Percentiles rank a stretch among this genome's conserved stretches.
phyloP scores from a whole-genome alignment of 2,329 filamentous ascomycete species.

The Beauveria medogensis region DNA sequence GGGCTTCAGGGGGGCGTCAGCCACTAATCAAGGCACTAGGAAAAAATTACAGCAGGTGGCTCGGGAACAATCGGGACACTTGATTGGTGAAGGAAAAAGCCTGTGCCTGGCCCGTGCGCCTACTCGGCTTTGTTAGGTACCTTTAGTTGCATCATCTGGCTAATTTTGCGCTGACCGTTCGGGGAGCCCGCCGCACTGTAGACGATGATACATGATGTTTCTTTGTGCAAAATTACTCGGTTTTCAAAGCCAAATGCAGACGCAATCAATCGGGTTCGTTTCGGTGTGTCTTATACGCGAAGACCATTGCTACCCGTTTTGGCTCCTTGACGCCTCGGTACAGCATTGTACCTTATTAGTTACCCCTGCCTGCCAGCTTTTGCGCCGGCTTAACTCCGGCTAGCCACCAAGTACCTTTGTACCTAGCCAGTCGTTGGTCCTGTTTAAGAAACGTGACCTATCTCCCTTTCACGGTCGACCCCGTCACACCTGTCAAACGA shows the following conservation, averaged over 20 bases:
- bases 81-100: constrained; percentile 6
- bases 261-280: too few relatives aligned
- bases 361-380: not conserved
- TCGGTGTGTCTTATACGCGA: too few relatives aligned
- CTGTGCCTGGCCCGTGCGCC: constrained; percentile 3
- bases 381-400: constrained; percentile 9
- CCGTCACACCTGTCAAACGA: not conserved
- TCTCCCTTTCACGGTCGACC: not conserved
- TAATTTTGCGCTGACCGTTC: not conserved
- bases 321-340: not conserved
- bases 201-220: not conserved
- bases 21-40: constrained; percentile 1
- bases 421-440: not conserved
- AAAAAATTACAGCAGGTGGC: constrained; percentile 5
- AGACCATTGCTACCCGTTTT: too few relatives aligned
- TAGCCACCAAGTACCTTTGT: not conserved
- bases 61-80: constrained; percentile 10
- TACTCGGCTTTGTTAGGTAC: not conserved
- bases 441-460: not conserved
- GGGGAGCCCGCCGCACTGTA: not conserved
- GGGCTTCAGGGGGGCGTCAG: not conserved
- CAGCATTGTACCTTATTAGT: not conserved
- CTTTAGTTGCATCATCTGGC: not conserved
- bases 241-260: too few relatives aligned
- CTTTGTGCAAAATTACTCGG: too few relatives aligned